Conservation (phyloP, 1,139 yeast species). For the Geotrichum candidum region DNA sequence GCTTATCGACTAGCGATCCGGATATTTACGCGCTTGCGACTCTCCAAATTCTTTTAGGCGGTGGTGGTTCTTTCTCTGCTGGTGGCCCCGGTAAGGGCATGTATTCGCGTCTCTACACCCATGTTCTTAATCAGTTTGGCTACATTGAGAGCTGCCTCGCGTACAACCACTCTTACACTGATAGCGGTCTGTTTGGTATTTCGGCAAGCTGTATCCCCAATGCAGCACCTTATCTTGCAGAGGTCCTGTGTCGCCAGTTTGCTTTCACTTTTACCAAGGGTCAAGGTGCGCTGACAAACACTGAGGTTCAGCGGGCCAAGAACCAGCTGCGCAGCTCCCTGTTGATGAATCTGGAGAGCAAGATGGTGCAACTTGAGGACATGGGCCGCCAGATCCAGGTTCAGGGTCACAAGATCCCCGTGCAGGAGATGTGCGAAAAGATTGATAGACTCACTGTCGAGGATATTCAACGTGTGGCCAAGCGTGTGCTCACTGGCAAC, state of each 20-base stretch:
- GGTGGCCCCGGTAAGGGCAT: slow-evolving; percentile 99
- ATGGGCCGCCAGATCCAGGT: slow-evolving; percentile 91
- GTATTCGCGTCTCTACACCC: slow-evolving; percentile 89
- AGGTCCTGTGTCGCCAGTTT: slow-evolving; percentile 72
- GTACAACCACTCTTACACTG: slow-evolving; percentile 85
- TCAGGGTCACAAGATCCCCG: slow-evolving; percentile 71
- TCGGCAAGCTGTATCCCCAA: slow-evolving; percentile 79
- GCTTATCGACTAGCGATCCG: slow-evolving; percentile 74
- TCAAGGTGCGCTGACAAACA: slow-evolving; percentile 55
- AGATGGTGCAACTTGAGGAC: slow-evolving; percentile 87
- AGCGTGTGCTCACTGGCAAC: slow-evolving; percentile 65
- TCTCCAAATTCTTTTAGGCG: slow-evolving; percentile 88
- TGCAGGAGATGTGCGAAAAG: slow-evolving; percentile 74
- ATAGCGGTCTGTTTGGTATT: slow-evolving; percentile 87
- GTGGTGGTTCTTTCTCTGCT: slow-evolving; percentile 96
- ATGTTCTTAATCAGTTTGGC: slow-evolving; percentile 85
- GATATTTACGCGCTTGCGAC: slow-evolving; percentile 90
- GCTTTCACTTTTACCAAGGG: slow-evolving; percentile 55
- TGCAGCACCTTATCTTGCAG: slow-evolving; percentile 78
- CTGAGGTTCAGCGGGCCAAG: slow-evolving; percentile 82
- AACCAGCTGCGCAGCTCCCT: slow-evolving; percentile 86
- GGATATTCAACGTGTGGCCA: slow-evolving; percentile 72
- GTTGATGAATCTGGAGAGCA: slow-evolving; percentile 88
- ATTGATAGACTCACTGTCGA: slow-evolving; percentile 60
- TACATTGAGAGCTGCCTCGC: slow-evolving; percentile 85